These are phyloP conservation scores for Quercus lobata DNA, from an alignment of 331 rosid species.

Conservation along the genomic window DNA sequence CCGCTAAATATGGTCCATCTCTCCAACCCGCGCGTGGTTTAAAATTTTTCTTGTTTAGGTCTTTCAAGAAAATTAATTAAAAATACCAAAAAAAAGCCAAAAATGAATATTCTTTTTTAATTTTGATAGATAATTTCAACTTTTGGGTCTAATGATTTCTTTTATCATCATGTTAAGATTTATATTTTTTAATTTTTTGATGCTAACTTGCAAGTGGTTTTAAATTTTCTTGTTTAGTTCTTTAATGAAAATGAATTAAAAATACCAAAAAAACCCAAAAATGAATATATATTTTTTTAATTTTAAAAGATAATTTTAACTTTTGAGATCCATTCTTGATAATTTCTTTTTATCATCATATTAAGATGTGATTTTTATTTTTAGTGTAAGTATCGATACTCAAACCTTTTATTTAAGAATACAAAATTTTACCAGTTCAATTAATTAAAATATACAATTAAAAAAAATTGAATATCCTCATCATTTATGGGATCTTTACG, in stretches of 20 bases:
- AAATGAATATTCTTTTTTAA: too few relatives aligned
- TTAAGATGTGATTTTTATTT: accelerated
- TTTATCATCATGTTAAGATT: too few relatives aligned
- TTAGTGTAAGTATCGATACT: accelerated
- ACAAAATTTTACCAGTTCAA: accelerated
- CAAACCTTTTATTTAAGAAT: accelerated
- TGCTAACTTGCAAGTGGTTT: background rate
- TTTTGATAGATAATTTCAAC: too few relatives aligned
- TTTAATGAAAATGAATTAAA: background rate
- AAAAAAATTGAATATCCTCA: background rate
- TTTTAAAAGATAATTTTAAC: too few relatives aligned
- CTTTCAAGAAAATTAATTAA: too few relatives aligned
- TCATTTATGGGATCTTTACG: too few relatives aligned
- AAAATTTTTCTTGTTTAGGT: too few relatives aligned
- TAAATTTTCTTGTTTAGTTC: too few relatives aligned
- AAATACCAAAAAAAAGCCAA: background rate
- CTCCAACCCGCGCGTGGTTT: background rate
- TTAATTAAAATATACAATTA: too few relatives aligned
- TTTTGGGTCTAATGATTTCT: too few relatives aligned
- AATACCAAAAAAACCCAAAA: background rate
- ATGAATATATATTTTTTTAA: too few relatives aligned
- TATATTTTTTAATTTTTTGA: background rate
- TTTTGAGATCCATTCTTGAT: accelerated
- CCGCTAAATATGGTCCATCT: background rate
- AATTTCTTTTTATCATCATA: too few relatives aligned